Conservation (phyloP, 495 filamentous ascomycete genomes). For the Viridothelium virens region DNA sequence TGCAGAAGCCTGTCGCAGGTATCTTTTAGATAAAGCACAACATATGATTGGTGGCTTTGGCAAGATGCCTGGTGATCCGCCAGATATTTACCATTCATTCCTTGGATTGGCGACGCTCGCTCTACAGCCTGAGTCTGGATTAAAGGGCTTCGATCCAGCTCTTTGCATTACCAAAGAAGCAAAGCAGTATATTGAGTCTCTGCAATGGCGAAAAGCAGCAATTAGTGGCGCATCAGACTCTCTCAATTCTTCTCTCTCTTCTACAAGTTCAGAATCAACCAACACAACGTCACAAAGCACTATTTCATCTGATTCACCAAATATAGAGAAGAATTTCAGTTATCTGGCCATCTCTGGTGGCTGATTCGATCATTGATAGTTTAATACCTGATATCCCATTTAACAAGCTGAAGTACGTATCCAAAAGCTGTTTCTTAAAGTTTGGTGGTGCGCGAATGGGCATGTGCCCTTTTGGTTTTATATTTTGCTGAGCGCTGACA, state of each 20-base stretch:
- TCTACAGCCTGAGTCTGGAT: slow-evolving; percentile 16
- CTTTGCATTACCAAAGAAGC: slow-evolving; percentile 13
- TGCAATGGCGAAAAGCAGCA: slow-evolving; percentile 15
- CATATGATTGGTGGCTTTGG: slow-evolving; percentile 86
- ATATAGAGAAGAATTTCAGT: neutral
- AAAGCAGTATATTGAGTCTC: neutral
- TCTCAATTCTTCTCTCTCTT: neutral
- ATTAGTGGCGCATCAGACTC: neutral
- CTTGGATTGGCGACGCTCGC: slow-evolving; percentile 73
- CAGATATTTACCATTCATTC: slow-evolving; percentile 86
- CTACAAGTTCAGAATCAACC: slow-evolving; percentile 3
- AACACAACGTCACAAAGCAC: neutral
- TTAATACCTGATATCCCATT: neutral
- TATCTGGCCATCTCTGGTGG: slow-evolving; percentile 4
- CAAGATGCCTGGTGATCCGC: slow-evolving; percentile 69
- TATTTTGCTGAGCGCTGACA: no score
- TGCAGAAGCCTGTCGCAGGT: slow-evolving; percentile 54
- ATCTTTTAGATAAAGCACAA: slow-evolving; percentile 82
- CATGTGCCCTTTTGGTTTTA: no score
- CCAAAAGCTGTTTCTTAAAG: neutral
- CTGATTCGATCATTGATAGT: neutral
- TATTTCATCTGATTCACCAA: neutral
- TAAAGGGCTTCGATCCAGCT: slow-evolving; percentile 10
- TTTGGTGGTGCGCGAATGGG: neutral
- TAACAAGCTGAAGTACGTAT: neutral